Conservation (phyloP, 768 basidiomycete species). For the Lyophyllum atratum region DNA sequence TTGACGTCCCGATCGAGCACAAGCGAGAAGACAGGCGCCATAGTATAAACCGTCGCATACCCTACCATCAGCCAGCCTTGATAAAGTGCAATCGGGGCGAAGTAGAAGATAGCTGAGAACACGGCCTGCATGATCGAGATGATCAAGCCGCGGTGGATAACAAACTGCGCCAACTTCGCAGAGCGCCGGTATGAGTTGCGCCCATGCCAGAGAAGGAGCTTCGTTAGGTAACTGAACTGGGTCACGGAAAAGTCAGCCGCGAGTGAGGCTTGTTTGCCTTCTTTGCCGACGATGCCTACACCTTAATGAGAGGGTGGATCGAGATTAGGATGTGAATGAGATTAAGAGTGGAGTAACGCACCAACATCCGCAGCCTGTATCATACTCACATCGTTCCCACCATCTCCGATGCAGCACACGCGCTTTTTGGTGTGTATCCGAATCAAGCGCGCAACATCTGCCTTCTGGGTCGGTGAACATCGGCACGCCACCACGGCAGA, state of each 20-base stretch:
- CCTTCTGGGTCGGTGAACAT: slow-evolving; percentile 98
- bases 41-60: slow-evolving; percentile 95
- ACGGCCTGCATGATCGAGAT: slow-evolving; percentile 98
- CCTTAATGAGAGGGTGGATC: slow-evolving; percentile 46
- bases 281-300: slow-evolving; percentile 97
- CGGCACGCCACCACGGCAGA: slow-evolving; percentile 97
- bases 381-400: slow-evolving; percentile 99
- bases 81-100: slow-evolving; percentile 95
- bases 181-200: slow-evolving; percentile 98
- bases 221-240: slow-evolving; percentile 94
- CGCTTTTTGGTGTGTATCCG: slow-evolving; percentile 89
- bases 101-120: slow-evolving; percentile 90
- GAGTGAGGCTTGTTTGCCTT: slow-evolving; percentile 98
- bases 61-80: slow-evolving; percentile 98
- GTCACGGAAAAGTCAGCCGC: slow-evolving; percentile 98
- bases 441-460: slow-evolving; percentile 94
- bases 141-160: slow-evolving; percentile 96
- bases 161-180: slow-evolving; percentile 97
- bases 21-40: slow-evolving; percentile 97
- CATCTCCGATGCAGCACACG: slow-evolving; percentile 98
- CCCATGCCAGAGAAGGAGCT: slow-evolving; percentile 97
- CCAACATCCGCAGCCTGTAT: slow-evolving; percentile 99
- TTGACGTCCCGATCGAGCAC: slow-evolving; percentile 95
- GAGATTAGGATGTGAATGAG: neutral
- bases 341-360: slow-evolving; percentile 40